Evolutionary conservation across 2,329 filamentous ascomycete genomes (phyloP).

Genomic region (Lasiodiplodia hormozganensis): DNA sequence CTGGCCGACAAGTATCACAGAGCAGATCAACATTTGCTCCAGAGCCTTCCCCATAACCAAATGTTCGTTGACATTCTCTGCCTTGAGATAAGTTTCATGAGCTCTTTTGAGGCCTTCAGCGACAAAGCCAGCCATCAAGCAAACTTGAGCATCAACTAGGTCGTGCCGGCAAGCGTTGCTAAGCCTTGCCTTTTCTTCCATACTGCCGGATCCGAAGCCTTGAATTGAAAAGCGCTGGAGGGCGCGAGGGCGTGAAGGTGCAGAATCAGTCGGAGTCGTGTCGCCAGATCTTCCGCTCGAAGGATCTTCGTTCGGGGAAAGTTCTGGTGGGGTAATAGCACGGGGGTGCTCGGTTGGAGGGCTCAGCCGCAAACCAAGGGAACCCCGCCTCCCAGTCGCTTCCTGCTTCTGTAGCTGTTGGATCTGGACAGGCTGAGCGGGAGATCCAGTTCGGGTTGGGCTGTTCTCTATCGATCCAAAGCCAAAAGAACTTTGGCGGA

Average conservation of each 20-base stretch:
- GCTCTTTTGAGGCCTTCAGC: conserved; percentile 85
- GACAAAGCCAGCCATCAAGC: conserved; percentile 85
- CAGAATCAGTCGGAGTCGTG: conserved; percentile 35
- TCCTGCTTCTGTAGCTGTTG: conserved; percentile 24
- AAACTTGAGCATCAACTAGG: conserved; percentile 76
- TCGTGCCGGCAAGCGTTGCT: conserved; percentile 77
- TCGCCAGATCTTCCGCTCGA: conserved; percentile 24
- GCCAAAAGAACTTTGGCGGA: conserved; percentile 26
- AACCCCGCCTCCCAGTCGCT: conserved; percentile 24
- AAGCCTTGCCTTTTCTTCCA: conserved; percentile 82
- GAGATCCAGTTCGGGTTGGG: conserved; percentile 11
- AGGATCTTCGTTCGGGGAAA: conserved; percentile 33
- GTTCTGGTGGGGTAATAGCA: conserved; percentile 56
- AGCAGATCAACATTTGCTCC: conserved; percentile 82
- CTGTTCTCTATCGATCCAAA: conserved; percentile 12
- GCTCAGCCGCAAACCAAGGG: conserved; percentile 10
- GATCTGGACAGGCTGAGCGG: conserved; percentile 17
- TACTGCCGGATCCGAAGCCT: conserved; percentile 69
- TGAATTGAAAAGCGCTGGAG: conserved; percentile 66
- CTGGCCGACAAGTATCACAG: conserved; percentile 84
- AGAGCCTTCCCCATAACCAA: conserved; percentile 97
- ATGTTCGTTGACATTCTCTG: conserved; percentile 84
- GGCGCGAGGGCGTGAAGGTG: conserved; percentile 51
- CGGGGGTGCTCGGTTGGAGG: conserved; percentile 31
- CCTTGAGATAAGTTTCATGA: conserved; percentile 77